Percentiles rank a stretch among this genome's conserved stretches.
These are phyloP conservation scores for Zasmidium cellare DNA, from an alignment of 2,329 filamentous ascomycete genomes.

Conservation along the genomic window DNA sequence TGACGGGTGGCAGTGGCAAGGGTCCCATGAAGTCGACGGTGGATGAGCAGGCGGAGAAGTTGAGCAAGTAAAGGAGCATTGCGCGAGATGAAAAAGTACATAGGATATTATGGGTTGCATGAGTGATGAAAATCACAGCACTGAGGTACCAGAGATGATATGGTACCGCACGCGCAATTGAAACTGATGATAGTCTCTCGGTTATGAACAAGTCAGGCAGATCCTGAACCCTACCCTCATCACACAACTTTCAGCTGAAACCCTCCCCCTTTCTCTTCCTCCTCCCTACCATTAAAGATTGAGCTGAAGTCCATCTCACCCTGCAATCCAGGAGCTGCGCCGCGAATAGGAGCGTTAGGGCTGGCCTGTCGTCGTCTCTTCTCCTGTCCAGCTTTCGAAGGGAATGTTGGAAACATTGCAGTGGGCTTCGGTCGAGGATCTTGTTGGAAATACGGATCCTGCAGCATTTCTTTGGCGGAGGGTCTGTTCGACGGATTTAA, in stretches of 20 bases:
- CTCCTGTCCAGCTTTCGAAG: slow-evolving; percentile 91
- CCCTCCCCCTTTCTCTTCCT: slow-evolving; percentile 50
- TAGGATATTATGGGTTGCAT: neutral
- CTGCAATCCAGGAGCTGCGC: slow-evolving; percentile 43
- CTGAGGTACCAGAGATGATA: neutral
- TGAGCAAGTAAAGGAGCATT: slow-evolving; percentile 10
- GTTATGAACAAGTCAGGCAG: neutral
- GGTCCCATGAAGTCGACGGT: slow-evolving; percentile 16
- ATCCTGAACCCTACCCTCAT: neutral
- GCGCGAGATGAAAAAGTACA: neutral
- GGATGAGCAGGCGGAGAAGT: slow-evolving; percentile 20
- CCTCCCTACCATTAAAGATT: slow-evolving; percentile 50
- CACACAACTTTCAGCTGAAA: slow-evolving; percentile 41
- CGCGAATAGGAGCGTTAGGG: slow-evolving; percentile 80
- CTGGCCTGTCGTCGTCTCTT: slow-evolving; percentile 69
- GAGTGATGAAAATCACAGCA: neutral
- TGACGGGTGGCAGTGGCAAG: slow-evolving; percentile 15
- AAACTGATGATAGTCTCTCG: neutral
- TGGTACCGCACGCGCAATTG: neutral
- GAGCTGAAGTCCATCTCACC: slow-evolving; percentile 51
- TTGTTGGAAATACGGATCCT: slow-evolving; percentile 82
- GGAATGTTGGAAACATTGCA: slow-evolving; percentile 95
- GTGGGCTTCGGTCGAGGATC: slow-evolving; percentile 87
- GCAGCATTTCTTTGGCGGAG: slow-evolving; percentile 70
- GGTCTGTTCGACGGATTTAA: slow-evolving; percentile 74